Evolutionary conservation across 2,329 filamentous ascomycete genomes (phyloP), one percentile per base, ranked within the genome.

Genomic region (Diplodia corticola): DNA sequence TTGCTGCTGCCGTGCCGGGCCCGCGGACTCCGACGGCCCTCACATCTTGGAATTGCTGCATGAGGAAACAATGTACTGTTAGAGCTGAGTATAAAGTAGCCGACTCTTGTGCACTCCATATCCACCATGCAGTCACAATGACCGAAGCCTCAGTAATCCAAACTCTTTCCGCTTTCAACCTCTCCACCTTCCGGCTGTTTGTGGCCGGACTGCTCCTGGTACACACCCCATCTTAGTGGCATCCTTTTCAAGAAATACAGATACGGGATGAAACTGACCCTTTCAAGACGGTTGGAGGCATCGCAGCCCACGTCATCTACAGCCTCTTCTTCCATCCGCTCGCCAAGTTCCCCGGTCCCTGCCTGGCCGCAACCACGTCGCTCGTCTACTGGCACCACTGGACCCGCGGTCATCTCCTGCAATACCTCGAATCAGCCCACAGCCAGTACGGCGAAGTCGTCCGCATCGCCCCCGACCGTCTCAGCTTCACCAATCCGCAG

Each of bases 381-480:
- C 6, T 53, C 6, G 26, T 53, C 24, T 53, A 53, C 49, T 26
- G 26, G 24, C 33, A 20, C 28, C 49, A 53, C 26, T 30, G 26
- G 49, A 9, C 26, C 24, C 13, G 26, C n/a, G 49, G 49, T 13
- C 30, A 53, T 28, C 6, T 15, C 9, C 13, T 53, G n/a, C 49
- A 53, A 12, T 53, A 28, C 15, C 17, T 53, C 12, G 49, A 53
- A 4, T 53, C 49, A 17, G 15, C n/a, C 49, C 65, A 68, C 65
- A 28, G 28, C 28, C 28, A 4, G 75, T 40, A 40, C 37, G 37
- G 37, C 15, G 6, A 12, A 15, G 40, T 55, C 20, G 66, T 69
- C 10, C 68, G 68, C 28, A 15, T 69, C 26, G 22, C 22, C 20
- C 66, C 66, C n/a, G 40, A 50, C 24, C 51, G 49, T 28, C 53